phyloP scores from a whole-genome alignment of 371 early-diverging fungal genomes.

The Lichtheimia hyalospora region DNA sequence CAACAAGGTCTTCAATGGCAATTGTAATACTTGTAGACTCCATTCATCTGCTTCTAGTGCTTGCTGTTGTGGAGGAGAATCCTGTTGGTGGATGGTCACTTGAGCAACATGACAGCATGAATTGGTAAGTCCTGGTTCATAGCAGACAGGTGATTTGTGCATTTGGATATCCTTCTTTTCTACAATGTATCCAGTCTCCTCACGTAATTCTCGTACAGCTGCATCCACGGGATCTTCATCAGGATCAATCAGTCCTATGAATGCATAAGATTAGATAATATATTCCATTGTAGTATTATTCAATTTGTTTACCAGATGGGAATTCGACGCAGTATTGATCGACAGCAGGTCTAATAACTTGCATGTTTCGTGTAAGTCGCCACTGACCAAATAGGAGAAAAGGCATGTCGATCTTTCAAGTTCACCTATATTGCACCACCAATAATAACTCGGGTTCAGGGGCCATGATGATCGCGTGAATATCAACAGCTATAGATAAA shows the following conservation, averaged over 20 bases:
- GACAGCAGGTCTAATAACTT: slow-evolving; percentile 50
- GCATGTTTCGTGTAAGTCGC: not conserved
- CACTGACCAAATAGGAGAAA: not conserved
- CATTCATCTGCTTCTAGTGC: slow-evolving; percentile 55
- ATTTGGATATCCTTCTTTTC: slow-evolving; percentile 12
- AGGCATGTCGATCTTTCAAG: not conserved
- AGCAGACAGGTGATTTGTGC: slow-evolving; percentile 34
- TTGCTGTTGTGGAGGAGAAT: slow-evolving; percentile 14
- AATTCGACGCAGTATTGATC: slow-evolving; percentile 58
- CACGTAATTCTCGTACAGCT: slow-evolving; percentile 58
- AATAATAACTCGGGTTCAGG: slow-evolving; percentile 48
- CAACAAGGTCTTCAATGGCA: slow-evolving; percentile 31
- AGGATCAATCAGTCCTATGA: slow-evolving; percentile 52
- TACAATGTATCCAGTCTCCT: slow-evolving; percentile 60
- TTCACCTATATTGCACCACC: slow-evolving; percentile 57
- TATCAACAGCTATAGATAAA: slow-evolving; percentile 46
- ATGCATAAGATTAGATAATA: not conserved
- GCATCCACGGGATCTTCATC: slow-evolving; percentile 43
- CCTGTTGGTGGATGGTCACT: slow-evolving; percentile 23
- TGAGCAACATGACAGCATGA: slow-evolving; percentile 52
- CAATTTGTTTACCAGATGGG: slow-evolving; percentile 54
- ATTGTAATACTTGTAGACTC: slow-evolving; percentile 46
- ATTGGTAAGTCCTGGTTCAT: slow-evolving; percentile 63
- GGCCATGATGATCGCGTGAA: slow-evolving; percentile 42
- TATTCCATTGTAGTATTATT: not conserved